A percentile compares a stretch with the other conserved stretches of the same genome.
Evolutionary conservation across 306 rosid genomes (phyloP).

Genomic region (Vigna radiata): DNA sequence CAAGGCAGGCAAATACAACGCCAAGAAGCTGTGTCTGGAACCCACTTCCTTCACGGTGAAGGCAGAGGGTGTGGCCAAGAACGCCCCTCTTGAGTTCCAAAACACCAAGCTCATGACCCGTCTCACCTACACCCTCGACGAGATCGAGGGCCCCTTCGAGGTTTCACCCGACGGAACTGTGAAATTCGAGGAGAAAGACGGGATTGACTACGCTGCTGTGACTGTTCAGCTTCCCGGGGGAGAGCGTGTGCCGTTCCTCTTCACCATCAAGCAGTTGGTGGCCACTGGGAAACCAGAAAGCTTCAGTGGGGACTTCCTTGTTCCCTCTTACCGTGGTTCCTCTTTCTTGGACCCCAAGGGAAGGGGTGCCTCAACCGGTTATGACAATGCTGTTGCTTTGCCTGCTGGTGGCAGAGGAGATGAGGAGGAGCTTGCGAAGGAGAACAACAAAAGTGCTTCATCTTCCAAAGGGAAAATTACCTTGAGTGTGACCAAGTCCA

Average conservation of each 20-base stretch:
- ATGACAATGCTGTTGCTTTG: slow-evolving; percentile 85
- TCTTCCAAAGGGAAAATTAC: slow-evolving; percentile 89
- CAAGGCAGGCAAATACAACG: slow-evolving; percentile 84
- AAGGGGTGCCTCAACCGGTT: slow-evolving; percentile 90
- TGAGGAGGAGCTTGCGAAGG: slow-evolving; percentile 88
- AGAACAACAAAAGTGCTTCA: slow-evolving; percentile 69
- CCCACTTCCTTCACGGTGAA: slow-evolving; percentile 97
- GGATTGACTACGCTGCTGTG: slow-evolving; percentile 90
- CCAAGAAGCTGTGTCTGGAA: slow-evolving; percentile 82
- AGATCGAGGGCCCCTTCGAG: slow-evolving; percentile 94
- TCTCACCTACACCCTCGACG: slow-evolving; percentile 91
- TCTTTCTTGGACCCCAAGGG: slow-evolving; percentile 99
- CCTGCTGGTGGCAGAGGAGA: slow-evolving; percentile 98
- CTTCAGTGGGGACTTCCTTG: slow-evolving; percentile 77
- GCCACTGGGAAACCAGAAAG: slow-evolving; percentile 88
- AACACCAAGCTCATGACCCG: slow-evolving; percentile 99
- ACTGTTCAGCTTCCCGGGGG: slow-evolving; percentile 93
- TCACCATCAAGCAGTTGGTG: slow-evolving; percentile 89
- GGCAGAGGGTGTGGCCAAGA: slow-evolving; percentile 87
- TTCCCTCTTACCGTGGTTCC: slow-evolving; percentile 89
- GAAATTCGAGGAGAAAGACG: slow-evolving; percentile 90
- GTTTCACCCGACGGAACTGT: slow-evolving; percentile 71
- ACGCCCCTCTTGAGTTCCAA: slow-evolving; percentile 83
- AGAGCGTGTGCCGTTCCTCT: slow-evolving; percentile 95
- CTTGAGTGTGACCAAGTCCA: slow-evolving; percentile 77